Conservation (phyloP, 192 early-diverging fungal genomes). For the Chytriomyces sp. region DNA sequence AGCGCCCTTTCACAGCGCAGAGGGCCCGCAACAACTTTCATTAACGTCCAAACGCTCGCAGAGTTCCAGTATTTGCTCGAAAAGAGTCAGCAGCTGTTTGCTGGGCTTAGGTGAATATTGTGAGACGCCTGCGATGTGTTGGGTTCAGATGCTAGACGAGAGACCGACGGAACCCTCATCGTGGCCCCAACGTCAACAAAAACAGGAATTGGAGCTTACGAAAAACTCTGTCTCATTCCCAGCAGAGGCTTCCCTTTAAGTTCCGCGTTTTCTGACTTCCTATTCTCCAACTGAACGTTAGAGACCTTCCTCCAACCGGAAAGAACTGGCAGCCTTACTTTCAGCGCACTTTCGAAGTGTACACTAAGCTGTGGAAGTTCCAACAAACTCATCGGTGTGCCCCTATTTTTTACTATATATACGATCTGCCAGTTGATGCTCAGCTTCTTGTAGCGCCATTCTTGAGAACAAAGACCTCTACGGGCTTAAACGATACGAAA, state of each 20-base stretch:
- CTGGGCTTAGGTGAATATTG: slow-evolving; percentile 73
- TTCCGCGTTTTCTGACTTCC: background rate
- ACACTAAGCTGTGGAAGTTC: slow-evolving; percentile 96
- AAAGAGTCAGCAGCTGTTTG: slow-evolving; percentile 96
- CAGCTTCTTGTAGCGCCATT: slow-evolving; percentile 74
- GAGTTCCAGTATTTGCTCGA: slow-evolving; percentile 96
- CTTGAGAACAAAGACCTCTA: slow-evolving; percentile 88
- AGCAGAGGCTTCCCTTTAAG: background rate
- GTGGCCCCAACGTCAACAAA: background rate
- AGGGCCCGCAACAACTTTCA: background rate
- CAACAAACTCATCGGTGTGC: slow-evolving; percentile 84
- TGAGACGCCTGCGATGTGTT: background rate
- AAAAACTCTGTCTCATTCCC: background rate
- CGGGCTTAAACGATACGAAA: slow-evolving; percentile 95
- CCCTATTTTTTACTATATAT: background rate
- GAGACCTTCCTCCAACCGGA: slow-evolving; percentile 86
- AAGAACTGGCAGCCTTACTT: slow-evolving; percentile 89
- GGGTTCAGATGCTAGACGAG: background rate
- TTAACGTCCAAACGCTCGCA: slow-evolving; percentile 6
- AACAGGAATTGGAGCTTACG: slow-evolving; percentile 22
- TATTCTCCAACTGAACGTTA: slow-evolving; percentile 42
- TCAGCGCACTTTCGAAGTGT: slow-evolving; percentile 97
- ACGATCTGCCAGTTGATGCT: background rate
- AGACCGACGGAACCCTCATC: background rate
- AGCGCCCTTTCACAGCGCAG: background rate